Evolutionary conservation across 306 rosid species (phyloP), one percentile per base, ranked within the genome.

Genomic region (Hippophae rhamnoides): DNA sequence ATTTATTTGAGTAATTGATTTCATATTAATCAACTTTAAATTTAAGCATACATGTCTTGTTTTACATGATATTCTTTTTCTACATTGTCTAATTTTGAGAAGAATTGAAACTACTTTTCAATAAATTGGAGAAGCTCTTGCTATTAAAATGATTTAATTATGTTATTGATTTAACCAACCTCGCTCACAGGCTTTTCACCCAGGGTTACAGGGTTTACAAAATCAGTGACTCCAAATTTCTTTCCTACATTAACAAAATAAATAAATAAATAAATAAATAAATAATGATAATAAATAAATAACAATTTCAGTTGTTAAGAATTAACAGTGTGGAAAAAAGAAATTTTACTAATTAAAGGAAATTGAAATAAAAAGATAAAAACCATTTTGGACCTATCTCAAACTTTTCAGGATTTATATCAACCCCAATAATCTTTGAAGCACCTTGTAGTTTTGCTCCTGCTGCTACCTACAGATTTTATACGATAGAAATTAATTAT

Each of bases 381-480:
- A 31, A 31, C 3, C 0, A 31, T 31, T 31, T 31, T 31, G 38
- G 2, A 86, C 95, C 90, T 47, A 58, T 57, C 57, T 86, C 84
- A 67, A 79, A 75, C 63, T 82, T 84, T 7, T 72, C 60, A 10
- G 76, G 27, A 69, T 81, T 81, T 64, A 81, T 48, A 69, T 86
- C 88, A 2, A 86, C 56, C 40, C 90, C 95, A 54, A 83, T 86
- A 67, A 83, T 83, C 77, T 78, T 81, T 43, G 79, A 81, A 1
- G 86, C 85, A n/a, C 82, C 83, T 10, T 84, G 69, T 50, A 67
- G 71, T 72, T 73, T 81, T 54, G 95, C 87, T 63, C 81, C 95
- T 38, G 67, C 77, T 27, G 90, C 90, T 41, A 84, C 87, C 90
- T 86, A 31, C 38, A 31, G 2, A 31, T 31, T 31, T 31, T 31